Conservation (phyloP, 768 basidiomycete genomes). For the Porphyrellus cyaneotinctus region DNA sequence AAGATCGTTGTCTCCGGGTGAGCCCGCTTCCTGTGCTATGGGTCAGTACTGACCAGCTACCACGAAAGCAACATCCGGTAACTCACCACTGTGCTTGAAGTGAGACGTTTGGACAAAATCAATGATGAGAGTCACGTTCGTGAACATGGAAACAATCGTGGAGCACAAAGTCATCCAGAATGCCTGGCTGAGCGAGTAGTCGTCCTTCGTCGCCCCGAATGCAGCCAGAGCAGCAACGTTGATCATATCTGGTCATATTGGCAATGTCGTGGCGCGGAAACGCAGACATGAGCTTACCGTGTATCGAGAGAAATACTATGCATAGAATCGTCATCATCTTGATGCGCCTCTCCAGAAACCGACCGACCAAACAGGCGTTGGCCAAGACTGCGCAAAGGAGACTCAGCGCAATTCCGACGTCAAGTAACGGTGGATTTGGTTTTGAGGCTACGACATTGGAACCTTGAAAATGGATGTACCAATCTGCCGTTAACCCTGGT, state of each 20-base stretch:
- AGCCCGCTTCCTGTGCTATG: constrained; percentile 61
- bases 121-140: constrained; percentile 62
- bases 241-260: constrained; percentile 51
- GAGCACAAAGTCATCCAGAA: constrained; percentile 81
- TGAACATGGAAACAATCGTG: constrained; percentile 59
- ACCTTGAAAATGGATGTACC: constrained; percentile 59
- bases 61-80: background rate
- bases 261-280: background rate
- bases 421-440: constrained; percentile 54
- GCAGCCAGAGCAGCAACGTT: constrained; percentile 55
- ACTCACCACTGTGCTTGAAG: constrained; percentile 60
- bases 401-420: constrained; percentile 60
- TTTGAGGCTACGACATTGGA: constrained; percentile 41
- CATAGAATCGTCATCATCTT: constrained; percentile 59
- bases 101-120: constrained; percentile 59
- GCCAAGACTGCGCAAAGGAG: constrained; percentile 66
- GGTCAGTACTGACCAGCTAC: background rate
- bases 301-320: constrained; percentile 59
- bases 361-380: constrained; percentile 59
- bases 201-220: constrained; percentile 63
- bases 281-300: constrained; percentile 49
- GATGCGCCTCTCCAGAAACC: constrained; percentile 70
- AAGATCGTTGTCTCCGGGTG: constrained; percentile 72
- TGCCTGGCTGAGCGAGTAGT: constrained; percentile 64
- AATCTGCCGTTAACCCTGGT: constrained; percentile 71